Base-by-base conservation (phyloP, 805 yeast genomes). In the Candida sonorensis region DNA sequence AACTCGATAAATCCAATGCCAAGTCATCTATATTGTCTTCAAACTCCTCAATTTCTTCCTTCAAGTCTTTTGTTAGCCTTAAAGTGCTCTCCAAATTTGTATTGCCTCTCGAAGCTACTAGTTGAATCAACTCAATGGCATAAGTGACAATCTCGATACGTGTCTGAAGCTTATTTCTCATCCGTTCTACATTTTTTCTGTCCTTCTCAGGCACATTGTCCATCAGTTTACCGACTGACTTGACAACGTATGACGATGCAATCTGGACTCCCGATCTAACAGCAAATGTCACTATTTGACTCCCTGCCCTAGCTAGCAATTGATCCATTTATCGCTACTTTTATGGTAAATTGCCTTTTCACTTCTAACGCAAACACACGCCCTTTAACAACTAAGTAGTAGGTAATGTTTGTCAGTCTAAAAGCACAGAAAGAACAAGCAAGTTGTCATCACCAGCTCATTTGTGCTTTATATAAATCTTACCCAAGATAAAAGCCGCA, bases 231-330 rank as follows among this genome's bases (percentile, higher is more conserved):
- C 73, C 53, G n/a, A 81, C 71, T 1, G 81, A 74, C 36, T 72
- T 75, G 26, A 81, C 65, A 15, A 88, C 87, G 56, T 74, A 82
- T 0, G 81, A 74, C 0, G 87, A 75, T 0, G 88, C 92, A 14
- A 82, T 44, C 2, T 86, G 75, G 20, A 82, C 71, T 0, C 92
- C 86, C 1, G 88, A 81, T 35, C 81, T 64, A 17, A 82, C 74
- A 8, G 88, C 94, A 57, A 82, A 78, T 2, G 85, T 70, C n/a
- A 82, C 82, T 1, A 84, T 83, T 42, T 81, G 87, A 31, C 73
- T 74, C 19, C 87, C 81, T 3, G 92, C 92, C 18, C 48, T 63
- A 4, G 63, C 55, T 16, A 64, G 34, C 23, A 62, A 26, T 20
- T 64, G 66, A 42, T 64, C 70, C 69, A 64, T 64, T 17, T 13